Base-by-base conservation (phyloP, 257 asterid genomes). In the Solanum clarkiae region DNA sequence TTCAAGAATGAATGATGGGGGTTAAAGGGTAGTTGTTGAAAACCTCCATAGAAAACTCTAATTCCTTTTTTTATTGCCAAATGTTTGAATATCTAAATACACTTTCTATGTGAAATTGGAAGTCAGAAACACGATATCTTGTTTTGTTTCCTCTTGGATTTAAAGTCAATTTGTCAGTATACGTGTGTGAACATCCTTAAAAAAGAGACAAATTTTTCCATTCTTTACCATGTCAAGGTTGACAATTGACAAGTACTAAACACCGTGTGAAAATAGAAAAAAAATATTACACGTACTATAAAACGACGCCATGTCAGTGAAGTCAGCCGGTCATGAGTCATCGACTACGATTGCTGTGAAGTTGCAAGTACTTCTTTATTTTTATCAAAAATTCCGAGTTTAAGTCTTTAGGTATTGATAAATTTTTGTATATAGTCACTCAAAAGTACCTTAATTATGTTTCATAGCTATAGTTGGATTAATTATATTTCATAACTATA, bases 51-150 rank as follows among this genome's bases (percentile, higher is more conserved):
- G 63, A 77, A 49, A 77, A 26, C 1, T 77, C 82, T 49, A 36
- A 18, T 29, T 14, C 74, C 32, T 66, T 1, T 15, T 42, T 53
- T 79, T 77, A 68, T 79, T 26, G 82, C 26, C 82, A 79, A 77
- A 79, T 53, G 49, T 53, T 77, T 79, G 82, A 53, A 77, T 26
- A 10, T 24, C 3, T 24, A 26, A 79, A 47, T 26, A 2, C 44
- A 79, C 49, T 79, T 53, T 10, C 11, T 45, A 54, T 53, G 45
- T 53, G 14, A 3, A 70, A 53, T 79, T 53, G 26, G 29, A 79
- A 79, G 65, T 79, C 83, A 79, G 17, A 79, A 79, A 79, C 49
- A 79, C 83, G 83, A 79, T 53, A 8, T 29, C 47, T 53, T 51
- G 6, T 74, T 72, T 45, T n/a, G 57, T 45, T 72, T 72, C 18